phyloP scores from a whole-genome alignment of 495 filamentous ascomycete genomes.

The Xylaria telfairii region DNA sequence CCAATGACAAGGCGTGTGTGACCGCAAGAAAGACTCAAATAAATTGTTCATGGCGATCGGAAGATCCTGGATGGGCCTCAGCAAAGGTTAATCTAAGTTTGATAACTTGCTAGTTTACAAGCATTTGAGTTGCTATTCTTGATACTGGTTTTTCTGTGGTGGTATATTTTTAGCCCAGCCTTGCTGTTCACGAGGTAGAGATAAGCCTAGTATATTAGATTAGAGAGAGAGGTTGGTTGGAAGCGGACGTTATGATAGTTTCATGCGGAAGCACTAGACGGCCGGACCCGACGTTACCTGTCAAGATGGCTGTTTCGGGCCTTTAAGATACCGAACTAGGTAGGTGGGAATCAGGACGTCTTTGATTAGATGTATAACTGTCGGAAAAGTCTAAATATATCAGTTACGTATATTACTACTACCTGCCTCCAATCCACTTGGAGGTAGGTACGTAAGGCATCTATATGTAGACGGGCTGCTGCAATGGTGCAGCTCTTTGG shows the following conservation, averaged over 20 bases:
- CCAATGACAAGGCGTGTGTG: conserved; percentile 26
- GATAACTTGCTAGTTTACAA: background rate
- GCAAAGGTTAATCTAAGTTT: conserved; percentile 5
- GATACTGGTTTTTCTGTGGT: background rate
- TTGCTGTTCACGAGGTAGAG: background rate
- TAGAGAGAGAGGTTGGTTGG: background rate
- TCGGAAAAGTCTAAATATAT: too few relatives aligned
- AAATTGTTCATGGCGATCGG: background rate
- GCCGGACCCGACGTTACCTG: too few relatives aligned
- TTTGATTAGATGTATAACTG: too few relatives aligned
- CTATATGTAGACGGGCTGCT: too few relatives aligned
- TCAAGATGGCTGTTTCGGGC: too few relatives aligned
- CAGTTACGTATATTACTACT: too few relatives aligned
- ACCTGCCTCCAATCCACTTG: too few relatives aligned
- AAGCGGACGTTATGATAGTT: background rate
- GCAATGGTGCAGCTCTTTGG: too few relatives aligned
- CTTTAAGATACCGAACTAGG: too few relatives aligned
- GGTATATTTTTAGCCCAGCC: background rate
- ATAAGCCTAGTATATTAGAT: background rate
- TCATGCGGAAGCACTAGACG: background rate
- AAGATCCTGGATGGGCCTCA: conserved; percentile 22
- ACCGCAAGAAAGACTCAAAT: conserved; percentile 18
- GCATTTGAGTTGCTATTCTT: background rate
- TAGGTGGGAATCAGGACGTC: too few relatives aligned
- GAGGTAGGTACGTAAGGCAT: too few relatives aligned